Conservation (phyloP, 495 filamentous ascomycete species). For the Talaromyces liani region DNA sequence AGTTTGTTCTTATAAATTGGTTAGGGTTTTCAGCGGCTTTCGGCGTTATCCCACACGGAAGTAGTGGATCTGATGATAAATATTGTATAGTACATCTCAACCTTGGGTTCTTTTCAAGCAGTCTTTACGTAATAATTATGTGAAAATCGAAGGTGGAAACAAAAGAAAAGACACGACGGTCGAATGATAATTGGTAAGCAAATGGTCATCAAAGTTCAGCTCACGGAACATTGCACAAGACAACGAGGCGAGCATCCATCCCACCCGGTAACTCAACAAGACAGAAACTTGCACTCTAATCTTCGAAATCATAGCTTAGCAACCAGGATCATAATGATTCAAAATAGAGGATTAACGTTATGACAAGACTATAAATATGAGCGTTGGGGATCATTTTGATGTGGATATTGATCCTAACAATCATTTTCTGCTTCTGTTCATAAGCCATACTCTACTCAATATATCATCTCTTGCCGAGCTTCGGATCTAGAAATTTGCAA, state of each 20-base stretch:
- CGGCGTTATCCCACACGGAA: not conserved
- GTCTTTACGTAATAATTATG: not conserved
- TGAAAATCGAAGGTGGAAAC: not conserved
- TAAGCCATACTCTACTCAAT: no score
- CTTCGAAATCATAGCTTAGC: not conserved
- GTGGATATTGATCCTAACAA: not conserved
- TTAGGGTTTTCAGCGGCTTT: not conserved
- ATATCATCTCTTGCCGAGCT: not conserved
- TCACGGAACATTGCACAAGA: not conserved
- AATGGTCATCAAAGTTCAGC: not conserved
- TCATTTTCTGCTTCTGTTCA: not conserved
- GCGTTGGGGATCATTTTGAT: not conserved
- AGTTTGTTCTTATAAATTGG: not conserved
- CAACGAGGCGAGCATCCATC: not conserved
- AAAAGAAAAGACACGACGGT: not conserved
- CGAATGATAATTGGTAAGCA: not conserved
- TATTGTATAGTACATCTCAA: not conserved
- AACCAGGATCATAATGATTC: not conserved
- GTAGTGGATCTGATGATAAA: not conserved
- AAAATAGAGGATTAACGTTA: not conserved
- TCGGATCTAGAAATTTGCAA: not conserved
- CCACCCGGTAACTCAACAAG: not conserved
- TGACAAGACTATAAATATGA: not conserved
- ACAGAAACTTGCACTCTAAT: not conserved
- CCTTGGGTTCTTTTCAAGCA: not conserved